Base-by-base conservation (phyloP, 306 rosid genomes). In the Benincasa hispida region DNA sequence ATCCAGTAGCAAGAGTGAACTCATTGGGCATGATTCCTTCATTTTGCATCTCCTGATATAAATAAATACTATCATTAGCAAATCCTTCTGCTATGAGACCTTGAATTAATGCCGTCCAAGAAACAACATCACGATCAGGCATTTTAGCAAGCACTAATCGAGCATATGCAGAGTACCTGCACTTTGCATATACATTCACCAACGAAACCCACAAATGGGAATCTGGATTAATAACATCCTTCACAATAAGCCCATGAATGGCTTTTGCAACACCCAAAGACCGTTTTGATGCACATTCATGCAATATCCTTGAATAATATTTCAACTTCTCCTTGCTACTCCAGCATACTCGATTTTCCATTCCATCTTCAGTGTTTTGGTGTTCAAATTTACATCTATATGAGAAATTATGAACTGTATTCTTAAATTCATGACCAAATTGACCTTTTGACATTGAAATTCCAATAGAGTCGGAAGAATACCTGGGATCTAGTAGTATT, bases 111-210 rank as follows among this genome's bases (percentile, higher is more conserved):
- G 86, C 69, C 58, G 85, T 81, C 85, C 85, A 84, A 18, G 87
- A 81, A 74, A 84, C 87, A 47, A 84, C 85, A 17, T 84, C 87
- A 47, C 81, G 72, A 0, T 81, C 81, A 24, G 87, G 87, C 83
- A 84, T 84, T 56, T 61, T 82, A 76, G 75, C 81, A n/a, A 81
- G 81, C 67, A 84, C 85, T 77, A 60, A 62, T 10, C 85, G 62
- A 2, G 83, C 83, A 35, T 75, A 75, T 32, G 60, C 10, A 42
- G 66, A 48, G 8, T 61, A 81, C 39, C 87, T 80, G 45, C 87
- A 81, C 77, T 81, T 81, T 3, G 85, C 82, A 77, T 84, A 84
- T 45, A 78, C 76, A 56, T 84, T 84, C 22, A 84, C 79, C 76
- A 81, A 76, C 6, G 87, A 84, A 61, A 79, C 81, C 87, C 83